Base-by-base conservation (phyloP, 208 protist genomes). In the Borovskyia barvae region DNA sequence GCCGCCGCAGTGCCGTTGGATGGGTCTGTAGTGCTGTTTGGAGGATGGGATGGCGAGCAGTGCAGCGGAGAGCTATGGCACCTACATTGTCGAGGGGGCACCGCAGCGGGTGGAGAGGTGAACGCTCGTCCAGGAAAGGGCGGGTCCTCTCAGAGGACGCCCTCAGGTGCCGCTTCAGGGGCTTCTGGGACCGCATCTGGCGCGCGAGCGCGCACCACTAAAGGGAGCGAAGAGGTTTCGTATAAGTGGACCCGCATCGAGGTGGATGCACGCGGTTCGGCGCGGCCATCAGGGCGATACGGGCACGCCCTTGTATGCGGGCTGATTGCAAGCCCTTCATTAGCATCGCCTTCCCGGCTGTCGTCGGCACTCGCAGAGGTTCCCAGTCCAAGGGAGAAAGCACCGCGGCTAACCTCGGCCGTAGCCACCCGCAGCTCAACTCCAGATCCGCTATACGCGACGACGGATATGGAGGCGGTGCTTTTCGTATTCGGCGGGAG, bases 401-500 rank as follows among this genome's bases (percentile, higher is more conserved):
- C n/a, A n/a, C 20, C 30, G 14, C 37, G 37, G 15, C 24, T 25
- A 7, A 40, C 37, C 14, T 30, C 6, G 17, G 4, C 28, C 37
- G 24, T 26, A 11, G 26, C n/a, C 25, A 20, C n/a, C 11, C n/a
- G 26, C 14, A 28, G 20, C 29, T 12, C 17, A 24, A 6, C 39
- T 8, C 17, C 15, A 17, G 17, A 7, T 2, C 24, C 22, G 17
- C 9, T 46, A 9, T 28, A 17, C 20, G 22, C 37, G n/a, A 24
- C 11, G 50, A 22, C 54, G 5, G 20, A 5, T 5, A 2, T n/a
- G 24, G 52, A 63, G 67, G 60, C 67, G 14, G 73, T 80, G 19
- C 24, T 75, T 14, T 88, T 82, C 47, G 47, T 88, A 2, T 88
- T 88, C 70, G 81, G 77, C 28, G 81, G 81, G 5, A 84, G 80